Conservation (phyloP, 2,329 filamentous ascomycete genomes). For the Stromatinia cepivora region DNA sequence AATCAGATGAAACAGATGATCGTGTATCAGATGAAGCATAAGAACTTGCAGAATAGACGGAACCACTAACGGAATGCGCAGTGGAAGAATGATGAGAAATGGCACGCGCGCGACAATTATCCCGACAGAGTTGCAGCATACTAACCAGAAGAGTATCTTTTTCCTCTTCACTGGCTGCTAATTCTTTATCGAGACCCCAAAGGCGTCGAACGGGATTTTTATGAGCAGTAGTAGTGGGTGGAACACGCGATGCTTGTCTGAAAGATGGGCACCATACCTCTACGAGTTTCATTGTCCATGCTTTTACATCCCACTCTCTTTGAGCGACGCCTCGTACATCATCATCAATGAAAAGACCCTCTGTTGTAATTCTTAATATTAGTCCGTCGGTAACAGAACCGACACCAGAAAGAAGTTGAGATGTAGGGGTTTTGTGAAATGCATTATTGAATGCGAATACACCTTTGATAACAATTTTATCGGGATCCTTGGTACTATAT, state of each 20-base stretch:
- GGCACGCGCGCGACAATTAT: slow-evolving; percentile 55
- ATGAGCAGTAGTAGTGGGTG: slow-evolving; percentile 34
- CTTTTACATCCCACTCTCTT: slow-evolving; percentile 97
- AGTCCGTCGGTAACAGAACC: slow-evolving; percentile 88
- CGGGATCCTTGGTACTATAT: slow-evolving; percentile 85
- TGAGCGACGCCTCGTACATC: slow-evolving; percentile 89
- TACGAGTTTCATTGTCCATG: slow-evolving; percentile 91
- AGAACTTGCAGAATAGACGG: slow-evolving; percentile 44
- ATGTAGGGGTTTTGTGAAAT: slow-evolving; percentile 84
- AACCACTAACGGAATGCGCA: slow-evolving; percentile 45
- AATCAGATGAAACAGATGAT: slow-evolving; percentile 36
- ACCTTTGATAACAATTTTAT: slow-evolving; percentile 93
- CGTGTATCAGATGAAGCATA: slow-evolving; percentile 34
- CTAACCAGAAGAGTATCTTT: slow-evolving; percentile 64
- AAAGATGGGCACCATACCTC: slow-evolving; percentile 81
- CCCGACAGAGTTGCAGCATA: slow-evolving; percentile 64
- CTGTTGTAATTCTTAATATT: slow-evolving; percentile 86
- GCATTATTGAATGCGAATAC: slow-evolving; percentile 92
- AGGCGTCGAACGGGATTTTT: slow-evolving; percentile 39
- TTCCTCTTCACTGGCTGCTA: slow-evolving; percentile 56
- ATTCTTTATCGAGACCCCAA: slow-evolving; percentile 45
- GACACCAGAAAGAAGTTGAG: slow-evolving; percentile 81
- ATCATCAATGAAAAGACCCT: slow-evolving; percentile 96
- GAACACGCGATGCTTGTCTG: slow-evolving; percentile 46
- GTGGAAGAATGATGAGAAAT: slow-evolving; percentile 44